Evolutionary conservation across 176 grass and related monocot species (phyloP).

Genomic region (Olyra latifolia): DNA sequence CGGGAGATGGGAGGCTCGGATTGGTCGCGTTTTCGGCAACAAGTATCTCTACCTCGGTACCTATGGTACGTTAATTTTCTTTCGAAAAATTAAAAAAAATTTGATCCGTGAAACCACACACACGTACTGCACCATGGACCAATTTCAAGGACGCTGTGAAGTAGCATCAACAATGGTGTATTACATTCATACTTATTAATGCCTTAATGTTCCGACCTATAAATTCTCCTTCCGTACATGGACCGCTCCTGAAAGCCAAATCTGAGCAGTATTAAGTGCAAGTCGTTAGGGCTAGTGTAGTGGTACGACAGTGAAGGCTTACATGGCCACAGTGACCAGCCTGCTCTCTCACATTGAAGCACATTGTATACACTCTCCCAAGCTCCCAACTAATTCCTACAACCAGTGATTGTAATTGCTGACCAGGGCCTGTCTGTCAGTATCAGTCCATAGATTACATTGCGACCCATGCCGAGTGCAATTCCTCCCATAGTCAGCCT

Average conservation of each 20-base stretch:
- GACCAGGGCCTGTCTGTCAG: background rate
- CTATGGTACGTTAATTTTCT: constrained; percentile 40
- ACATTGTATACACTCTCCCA: constrained; percentile 22
- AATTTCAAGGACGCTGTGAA: too few species aligned
- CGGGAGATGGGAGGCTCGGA: constrained; percentile 76
- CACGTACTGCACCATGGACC: too few species aligned
- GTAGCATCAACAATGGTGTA: too few species aligned
- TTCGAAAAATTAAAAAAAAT: background rate
- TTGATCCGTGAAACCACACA: background rate
- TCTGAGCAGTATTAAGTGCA: constrained; percentile 24
- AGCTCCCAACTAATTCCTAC: constrained; percentile 38
- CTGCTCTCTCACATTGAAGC: constrained; percentile 22
- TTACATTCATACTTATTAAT: background rate
- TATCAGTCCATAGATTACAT: background rate
- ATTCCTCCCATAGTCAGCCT: background rate
- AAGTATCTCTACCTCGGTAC: constrained; percentile 83
- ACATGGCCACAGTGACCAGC: constrained; percentile 8
- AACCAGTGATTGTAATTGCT: constrained; percentile 15
- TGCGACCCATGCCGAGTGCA: background rate
- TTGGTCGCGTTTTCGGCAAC: constrained; percentile 67
- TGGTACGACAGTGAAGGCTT: background rate
- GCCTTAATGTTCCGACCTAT: background rate
- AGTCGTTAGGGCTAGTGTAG: background rate
- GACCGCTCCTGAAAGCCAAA: constrained; percentile 7
- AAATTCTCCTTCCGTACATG: background rate